Conservation (phyloP, 2,329 filamentous ascomycete genomes). For the Stachybotrys elegans region DNA sequence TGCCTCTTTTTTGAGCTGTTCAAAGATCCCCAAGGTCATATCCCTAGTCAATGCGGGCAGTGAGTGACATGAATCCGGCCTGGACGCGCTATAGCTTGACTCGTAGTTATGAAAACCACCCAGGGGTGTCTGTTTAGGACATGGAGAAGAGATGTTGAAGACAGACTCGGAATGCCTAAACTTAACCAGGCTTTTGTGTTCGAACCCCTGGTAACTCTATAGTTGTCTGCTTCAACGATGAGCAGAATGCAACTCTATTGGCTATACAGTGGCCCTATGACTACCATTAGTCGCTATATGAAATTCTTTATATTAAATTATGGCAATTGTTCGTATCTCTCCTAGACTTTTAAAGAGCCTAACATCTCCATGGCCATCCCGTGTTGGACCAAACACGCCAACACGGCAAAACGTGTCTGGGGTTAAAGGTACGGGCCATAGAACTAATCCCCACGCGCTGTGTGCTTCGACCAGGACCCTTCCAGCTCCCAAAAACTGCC, state of each 20-base stretch:
- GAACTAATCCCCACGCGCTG: not conserved
- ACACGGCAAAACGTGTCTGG: not conserved
- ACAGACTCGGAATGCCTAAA: no score
- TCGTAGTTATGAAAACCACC: no score
- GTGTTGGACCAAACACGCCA: not conserved
- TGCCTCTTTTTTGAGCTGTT: not conserved
- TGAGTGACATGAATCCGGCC: no score
- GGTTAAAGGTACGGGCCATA: not conserved
- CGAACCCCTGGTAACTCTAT: no score
- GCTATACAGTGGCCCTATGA: no score
- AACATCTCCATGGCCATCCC: not conserved
- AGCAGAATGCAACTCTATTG: no score
- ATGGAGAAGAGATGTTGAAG: no score
- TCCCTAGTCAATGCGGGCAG: not conserved
- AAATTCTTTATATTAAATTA: not conserved
- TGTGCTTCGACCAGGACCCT: not conserved
- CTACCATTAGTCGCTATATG: no score
- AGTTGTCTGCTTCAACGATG: no score
- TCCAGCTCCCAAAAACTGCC: not conserved
- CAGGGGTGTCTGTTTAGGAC: no score
- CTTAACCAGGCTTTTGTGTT: no score
- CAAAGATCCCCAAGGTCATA: not conserved
- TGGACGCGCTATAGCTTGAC: no score
- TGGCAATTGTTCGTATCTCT: not conserved
- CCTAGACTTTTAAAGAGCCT: not conserved